Conservation (phyloP, 768 basidiomycete genomes). For the Hericium erinaceus region DNA sequence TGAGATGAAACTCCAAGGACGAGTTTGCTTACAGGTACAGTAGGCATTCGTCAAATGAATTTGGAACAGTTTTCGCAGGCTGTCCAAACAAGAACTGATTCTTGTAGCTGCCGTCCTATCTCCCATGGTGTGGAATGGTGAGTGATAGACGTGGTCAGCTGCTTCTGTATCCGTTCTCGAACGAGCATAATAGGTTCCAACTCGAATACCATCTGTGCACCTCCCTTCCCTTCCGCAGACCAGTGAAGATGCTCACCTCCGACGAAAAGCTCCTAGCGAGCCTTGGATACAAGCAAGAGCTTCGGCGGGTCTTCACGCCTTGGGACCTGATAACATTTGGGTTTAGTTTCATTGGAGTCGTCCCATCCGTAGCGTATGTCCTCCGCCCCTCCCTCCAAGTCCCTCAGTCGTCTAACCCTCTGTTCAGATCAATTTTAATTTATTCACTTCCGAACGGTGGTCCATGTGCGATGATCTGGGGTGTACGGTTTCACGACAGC, state of each 20-base stretch:
- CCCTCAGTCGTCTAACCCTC: background rate
- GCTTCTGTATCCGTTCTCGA: too few relatives aligned
- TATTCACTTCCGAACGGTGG: slow-evolving; percentile 24
- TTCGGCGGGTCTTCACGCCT: slow-evolving; percentile 43
- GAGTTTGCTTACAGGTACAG: too few relatives aligned
- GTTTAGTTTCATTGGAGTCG: slow-evolving; percentile 23
- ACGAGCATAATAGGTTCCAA: too few relatives aligned
- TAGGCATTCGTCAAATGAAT: too few relatives aligned
- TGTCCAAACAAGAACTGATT: too few relatives aligned
- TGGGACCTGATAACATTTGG: slow-evolving; percentile 30
- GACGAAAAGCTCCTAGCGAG: slow-evolving; percentile 34
- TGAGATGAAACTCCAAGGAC: too few relatives aligned
- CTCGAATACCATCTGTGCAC: too few relatives aligned
- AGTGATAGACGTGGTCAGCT: too few relatives aligned
- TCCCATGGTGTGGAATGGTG: too few relatives aligned
- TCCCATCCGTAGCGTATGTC: slow-evolving; percentile 18
- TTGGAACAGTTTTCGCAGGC: too few relatives aligned
- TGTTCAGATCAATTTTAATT: slow-evolving; percentile 15
- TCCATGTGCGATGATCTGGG: slow-evolving; percentile 25
- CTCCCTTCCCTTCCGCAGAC: too few relatives aligned
- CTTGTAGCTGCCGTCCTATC: too few relatives aligned
- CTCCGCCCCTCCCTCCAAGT: background rate
- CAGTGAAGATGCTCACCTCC: background rate
- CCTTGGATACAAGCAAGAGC: slow-evolving; percentile 47
- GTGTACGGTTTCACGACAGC: slow-evolving; percentile 8